Conservation (phyloP, 441 rosid genomes). For the Codiaeum variegatum region DNA sequence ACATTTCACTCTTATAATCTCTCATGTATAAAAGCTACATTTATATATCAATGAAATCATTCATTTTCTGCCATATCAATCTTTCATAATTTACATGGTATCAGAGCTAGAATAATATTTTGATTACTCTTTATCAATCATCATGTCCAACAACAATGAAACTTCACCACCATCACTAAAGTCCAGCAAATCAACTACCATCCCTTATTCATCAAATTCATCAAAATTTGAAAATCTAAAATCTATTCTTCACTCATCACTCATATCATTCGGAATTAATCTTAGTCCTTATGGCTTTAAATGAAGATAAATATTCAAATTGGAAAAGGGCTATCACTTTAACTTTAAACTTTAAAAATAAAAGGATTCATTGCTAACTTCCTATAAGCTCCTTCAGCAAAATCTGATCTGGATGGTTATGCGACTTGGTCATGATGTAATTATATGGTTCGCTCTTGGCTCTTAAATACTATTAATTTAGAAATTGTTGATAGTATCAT, state of each 20-base stretch:
- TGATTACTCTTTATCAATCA: no score
- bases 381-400: neutral
- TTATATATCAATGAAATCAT: no score
- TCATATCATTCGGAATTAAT: neutral
- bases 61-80: no score
- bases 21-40: no score
- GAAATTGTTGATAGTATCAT: neutral
- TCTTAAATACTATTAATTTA: neutral
- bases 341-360: neutral
- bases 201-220: no score
- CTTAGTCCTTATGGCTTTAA: neutral
- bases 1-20: no score
- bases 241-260: neutral
- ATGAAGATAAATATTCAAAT: neutral
- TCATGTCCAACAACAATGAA: no score
- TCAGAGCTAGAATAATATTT: no score
- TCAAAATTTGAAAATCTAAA: no score
- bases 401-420: neutral
- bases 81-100: no score
- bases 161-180: no score
- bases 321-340: neutral
- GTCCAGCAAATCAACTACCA: no score
- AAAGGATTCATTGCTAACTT: neutral
- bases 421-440: neutral
- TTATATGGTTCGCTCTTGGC: neutral